phyloP scores from a whole-genome alignment of 2,329 filamentous ascomycete genomes.

The Emergomyces pasteurianus region DNA sequence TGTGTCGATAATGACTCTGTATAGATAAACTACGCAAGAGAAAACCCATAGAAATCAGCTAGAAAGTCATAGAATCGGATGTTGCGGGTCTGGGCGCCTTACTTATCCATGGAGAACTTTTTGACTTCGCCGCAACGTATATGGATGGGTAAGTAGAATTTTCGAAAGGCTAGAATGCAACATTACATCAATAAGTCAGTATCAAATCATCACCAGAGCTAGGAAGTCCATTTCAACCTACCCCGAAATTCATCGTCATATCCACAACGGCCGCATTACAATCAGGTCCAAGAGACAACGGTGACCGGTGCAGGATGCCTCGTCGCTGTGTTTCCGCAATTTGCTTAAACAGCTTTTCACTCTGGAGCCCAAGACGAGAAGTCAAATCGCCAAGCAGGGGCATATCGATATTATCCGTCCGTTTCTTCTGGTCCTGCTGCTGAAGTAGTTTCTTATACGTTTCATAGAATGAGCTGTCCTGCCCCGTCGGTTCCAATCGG shows the following conservation, averaged over 20 bases:
- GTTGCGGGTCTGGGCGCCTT: slow-evolving; percentile 6
- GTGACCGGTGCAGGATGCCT: slow-evolving; percentile 54
- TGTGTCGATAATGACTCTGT: slow-evolving; percentile 42
- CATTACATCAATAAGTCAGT: neutral
- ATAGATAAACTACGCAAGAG: slow-evolving; percentile 43
- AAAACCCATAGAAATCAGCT: neutral
- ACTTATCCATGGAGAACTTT: slow-evolving; percentile 23
- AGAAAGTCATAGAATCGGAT: neutral
- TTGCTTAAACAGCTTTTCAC: slow-evolving; percentile 50
- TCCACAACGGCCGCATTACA: slow-evolving; percentile 36
- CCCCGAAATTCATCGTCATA: slow-evolving; percentile 45
- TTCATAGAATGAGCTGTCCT: slow-evolving; percentile 32
- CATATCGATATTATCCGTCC: slow-evolving; percentile 38
- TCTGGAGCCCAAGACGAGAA: slow-evolving; percentile 45
- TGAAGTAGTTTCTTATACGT: slow-evolving; percentile 40
- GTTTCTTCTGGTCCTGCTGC: slow-evolving; percentile 38
- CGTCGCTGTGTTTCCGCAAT: slow-evolving; percentile 59
- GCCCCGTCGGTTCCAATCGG: slow-evolving; percentile 28
- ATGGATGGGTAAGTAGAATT: slow-evolving; percentile 18
- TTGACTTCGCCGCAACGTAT: slow-evolving; percentile 25
- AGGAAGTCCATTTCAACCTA: slow-evolving; percentile 13
- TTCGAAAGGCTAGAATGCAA: slow-evolving; percentile 14
- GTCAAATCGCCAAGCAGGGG: slow-evolving; percentile 54
- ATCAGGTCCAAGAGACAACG: slow-evolving; percentile 36
- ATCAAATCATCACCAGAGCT: neutral